Conservation (phyloP, 139 green algal genomes). For the Asterochloris sp. region DNA sequence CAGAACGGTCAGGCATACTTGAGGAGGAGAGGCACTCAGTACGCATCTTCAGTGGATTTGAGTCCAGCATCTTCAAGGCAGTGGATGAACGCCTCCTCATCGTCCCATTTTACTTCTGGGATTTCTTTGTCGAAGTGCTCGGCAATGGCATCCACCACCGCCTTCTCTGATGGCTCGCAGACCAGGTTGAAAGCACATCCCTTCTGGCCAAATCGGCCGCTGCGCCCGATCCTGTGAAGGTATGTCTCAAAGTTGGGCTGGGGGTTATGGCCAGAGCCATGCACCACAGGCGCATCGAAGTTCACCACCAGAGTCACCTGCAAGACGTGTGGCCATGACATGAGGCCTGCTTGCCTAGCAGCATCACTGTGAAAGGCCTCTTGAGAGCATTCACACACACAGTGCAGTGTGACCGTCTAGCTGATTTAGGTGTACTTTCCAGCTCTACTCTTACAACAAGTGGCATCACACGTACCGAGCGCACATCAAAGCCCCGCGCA, state of each 20-base stretch:
- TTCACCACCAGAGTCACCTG: conserved; percentile 99
- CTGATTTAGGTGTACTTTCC: too few species aligned
- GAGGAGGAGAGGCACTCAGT: too few species aligned
- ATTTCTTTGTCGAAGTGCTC: conserved; percentile 87
- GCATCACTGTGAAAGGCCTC: background rate
- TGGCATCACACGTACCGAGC: conserved; percentile 53
- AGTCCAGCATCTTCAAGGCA: conserved; percentile 84
- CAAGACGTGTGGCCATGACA: background rate
- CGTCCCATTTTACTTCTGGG: conserved; percentile 64
- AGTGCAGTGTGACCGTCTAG: too few species aligned
- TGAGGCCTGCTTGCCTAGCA: background rate
- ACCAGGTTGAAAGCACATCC: conserved; percentile 95
- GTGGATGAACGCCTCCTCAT: conserved; percentile 82
- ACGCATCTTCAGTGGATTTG: conserved; percentile 32
- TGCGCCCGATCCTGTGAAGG: conserved; percentile 95
- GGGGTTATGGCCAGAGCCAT: conserved; percentile 39
- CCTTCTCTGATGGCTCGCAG: conserved; percentile 46
- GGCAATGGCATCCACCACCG: conserved; percentile 65
- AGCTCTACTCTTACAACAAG: background rate
- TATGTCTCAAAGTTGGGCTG: conserved; percentile 96
- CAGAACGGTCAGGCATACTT: too few species aligned
- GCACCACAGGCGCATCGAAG: conserved; percentile 90
- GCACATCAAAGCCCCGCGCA: conserved; percentile 94
- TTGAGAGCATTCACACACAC: background rate
- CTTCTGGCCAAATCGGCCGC: conserved; percentile 93